Evolutionary conservation across 1,284 basidiomycete genomes (phyloP).

Genomic region (Butyriboletus appendiculatus): DNA sequence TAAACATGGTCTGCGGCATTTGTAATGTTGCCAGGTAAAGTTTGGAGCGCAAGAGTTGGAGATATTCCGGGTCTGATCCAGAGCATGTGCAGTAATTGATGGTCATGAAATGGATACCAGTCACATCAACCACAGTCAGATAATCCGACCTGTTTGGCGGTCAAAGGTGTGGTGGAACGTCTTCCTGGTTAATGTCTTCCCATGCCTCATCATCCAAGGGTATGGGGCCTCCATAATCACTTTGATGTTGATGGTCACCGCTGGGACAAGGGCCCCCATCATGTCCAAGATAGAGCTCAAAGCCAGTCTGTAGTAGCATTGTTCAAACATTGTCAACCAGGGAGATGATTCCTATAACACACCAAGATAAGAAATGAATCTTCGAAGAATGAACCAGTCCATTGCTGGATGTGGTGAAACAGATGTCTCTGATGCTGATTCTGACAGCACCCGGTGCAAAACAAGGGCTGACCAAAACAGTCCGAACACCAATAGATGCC

Average conservation of each 20-base stretch:
- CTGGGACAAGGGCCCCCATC: background rate
- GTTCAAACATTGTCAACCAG: too few species aligned
- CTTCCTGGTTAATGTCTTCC: background rate
- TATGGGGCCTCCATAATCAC: fast-evolving
- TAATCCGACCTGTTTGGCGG: background rate
- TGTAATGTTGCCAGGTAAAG: too few species aligned
- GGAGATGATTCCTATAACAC: too few species aligned
- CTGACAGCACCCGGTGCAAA: background rate
- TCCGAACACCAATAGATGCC: background rate
- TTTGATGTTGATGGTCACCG: fast-evolving
- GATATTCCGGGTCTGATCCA: too few species aligned
- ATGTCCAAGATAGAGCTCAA: background rate
- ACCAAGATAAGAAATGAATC: background rate
- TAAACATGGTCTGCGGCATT: too few species aligned
- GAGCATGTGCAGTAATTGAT: too few species aligned
- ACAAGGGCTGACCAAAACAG: background rate
- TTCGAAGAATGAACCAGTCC: background rate
- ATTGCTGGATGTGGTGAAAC: background rate
- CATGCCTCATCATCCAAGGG: background rate
- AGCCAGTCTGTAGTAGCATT: background rate
- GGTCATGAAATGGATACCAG: too few species aligned
- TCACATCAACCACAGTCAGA: background rate
- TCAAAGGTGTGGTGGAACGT: background rate
- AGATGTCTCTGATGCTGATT: background rate
- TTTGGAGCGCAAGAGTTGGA: too few species aligned